Conservation (phyloP, 768 basidiomycete species). For the Hypsizygus marmoreus region DNA sequence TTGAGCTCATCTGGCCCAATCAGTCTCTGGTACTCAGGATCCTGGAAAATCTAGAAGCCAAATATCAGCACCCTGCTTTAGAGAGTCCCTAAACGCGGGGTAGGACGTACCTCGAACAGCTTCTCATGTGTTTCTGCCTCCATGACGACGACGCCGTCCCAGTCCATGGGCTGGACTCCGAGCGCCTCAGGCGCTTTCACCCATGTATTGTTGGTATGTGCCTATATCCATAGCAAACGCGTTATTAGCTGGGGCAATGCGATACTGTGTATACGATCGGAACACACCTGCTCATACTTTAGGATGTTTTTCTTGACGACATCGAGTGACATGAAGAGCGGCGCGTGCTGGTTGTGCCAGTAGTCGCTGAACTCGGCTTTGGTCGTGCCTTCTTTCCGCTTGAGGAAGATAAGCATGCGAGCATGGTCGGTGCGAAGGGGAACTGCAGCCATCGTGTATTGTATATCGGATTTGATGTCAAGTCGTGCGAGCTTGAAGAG, state of each 20-base stretch:
- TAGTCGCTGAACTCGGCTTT: conserved; percentile 32
- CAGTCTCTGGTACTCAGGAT: too few relatives aligned
- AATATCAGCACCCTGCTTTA: too few relatives aligned
- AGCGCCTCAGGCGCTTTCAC: conserved; percentile 1
- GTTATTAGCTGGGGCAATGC: neutral
- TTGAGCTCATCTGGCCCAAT: too few relatives aligned
- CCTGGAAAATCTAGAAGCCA: too few relatives aligned
- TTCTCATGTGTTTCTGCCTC: conserved; percentile 35
- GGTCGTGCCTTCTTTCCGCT: conserved; percentile 26
- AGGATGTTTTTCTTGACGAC: conserved; percentile 34
- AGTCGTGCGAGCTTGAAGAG: neutral
- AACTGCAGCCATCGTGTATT: neutral
- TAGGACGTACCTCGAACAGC: conserved; percentile 29
- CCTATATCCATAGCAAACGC: conserved; percentile 12
- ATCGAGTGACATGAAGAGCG: conserved; percentile 28
- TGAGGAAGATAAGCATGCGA: conserved; percentile 27
- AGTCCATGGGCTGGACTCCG: conserved; percentile 21
- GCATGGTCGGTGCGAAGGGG: conserved; percentile 28
- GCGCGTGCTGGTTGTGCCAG: conserved; percentile 30
- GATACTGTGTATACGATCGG: neutral
- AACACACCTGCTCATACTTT: conserved; percentile 32
- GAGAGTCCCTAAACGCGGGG: too few relatives aligned
- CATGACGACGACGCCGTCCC: conserved; percentile 30
- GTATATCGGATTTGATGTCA: too few relatives aligned
- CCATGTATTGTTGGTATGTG: conserved; percentile 19